Evolutionary conservation across 1,139 yeast genomes (phyloP), one percentile per base, ranked within the genome.

Genomic region (Debaryomyces singareniensis): DNA sequence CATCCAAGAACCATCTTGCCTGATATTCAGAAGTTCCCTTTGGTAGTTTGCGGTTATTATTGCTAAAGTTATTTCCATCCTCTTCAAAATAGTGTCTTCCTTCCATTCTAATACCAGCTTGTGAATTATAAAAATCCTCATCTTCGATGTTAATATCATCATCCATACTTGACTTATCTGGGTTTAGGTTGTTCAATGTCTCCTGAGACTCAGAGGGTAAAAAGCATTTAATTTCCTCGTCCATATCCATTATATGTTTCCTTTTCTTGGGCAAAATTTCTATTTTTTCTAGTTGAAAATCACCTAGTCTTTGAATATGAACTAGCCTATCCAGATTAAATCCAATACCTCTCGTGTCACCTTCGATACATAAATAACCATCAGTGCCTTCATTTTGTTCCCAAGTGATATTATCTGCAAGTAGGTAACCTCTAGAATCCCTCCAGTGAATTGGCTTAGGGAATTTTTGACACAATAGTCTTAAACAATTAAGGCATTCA

Each of bases 21-120:
- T 91, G 98, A 53, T 89, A 89, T 35, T 83, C 95, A 0, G 96
- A 87, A 28, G 95, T 80, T 14, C 97, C 97, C 47, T 74, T 74
- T 13, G 97, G 97, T 18, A 85, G 62, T 45, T 65, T 72, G 37
- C 45, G 35, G 56, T 61, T 34, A 49, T 58, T 55, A 34, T 50
- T 42, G 37, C 47, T 29, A 34, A 11, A n/a, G 5, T 20, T 13
- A 4, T 16, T 43, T 25, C 52, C 62, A 9, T 57, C 64, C 41
- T 61, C 73, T 33, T 64, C 66, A 40, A 82, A 71, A 47, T 77
- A 80, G 24, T 68, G 71, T 43, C 71, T 79, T 27, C 81, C 89
- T 43, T 83, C 93, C 55, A 81, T 71, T 49, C 85, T 68, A 14
- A 84, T 78, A 16, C 86, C 79, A 13, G 66, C 56, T 11, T 68